phyloP scores from a whole-genome alignment of 345 rosid species.

The Citrus sp. region DNA sequence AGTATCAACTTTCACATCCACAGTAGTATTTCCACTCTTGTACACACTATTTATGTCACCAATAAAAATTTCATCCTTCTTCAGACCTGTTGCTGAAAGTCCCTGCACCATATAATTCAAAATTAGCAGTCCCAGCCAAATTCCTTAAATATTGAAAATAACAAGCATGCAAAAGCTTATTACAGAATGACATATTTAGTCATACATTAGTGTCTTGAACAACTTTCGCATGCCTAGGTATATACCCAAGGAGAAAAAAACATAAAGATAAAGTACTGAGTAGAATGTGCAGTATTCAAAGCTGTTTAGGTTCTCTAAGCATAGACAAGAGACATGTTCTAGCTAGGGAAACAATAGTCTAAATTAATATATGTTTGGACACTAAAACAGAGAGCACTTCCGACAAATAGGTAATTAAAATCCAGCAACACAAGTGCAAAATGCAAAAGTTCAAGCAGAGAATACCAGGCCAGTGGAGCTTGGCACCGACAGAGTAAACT shows the following conservation, averaged over 20 bases:
- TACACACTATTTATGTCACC: slow-evolving; percentile 69
- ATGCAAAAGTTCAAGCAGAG: slow-evolving; percentile 10
- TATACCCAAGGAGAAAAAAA: neutral
- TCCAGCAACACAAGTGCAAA: neutral
- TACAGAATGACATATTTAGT: neutral
- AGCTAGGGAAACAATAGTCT: neutral
- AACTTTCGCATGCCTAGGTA: neutral
- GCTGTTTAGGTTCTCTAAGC: neutral
- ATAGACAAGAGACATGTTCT: neutral
- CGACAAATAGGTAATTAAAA: neutral
- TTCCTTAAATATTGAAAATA: neutral
- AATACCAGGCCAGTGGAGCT: slow-evolving; percentile 62
- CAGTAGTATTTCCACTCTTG: slow-evolving; percentile 58
- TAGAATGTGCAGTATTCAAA: neutral
- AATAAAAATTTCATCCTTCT: slow-evolving; percentile 53
- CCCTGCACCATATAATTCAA: slow-evolving; percentile 41
- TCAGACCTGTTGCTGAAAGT: slow-evolving; percentile 68
- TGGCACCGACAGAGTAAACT: slow-evolving; percentile 57
- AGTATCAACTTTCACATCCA: slow-evolving; percentile 75
- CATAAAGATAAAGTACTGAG: neutral
- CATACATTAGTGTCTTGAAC: neutral
- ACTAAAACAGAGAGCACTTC: neutral
- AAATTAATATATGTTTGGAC: neutral
- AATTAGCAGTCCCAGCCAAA: neutral
- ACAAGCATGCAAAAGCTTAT: neutral